Conservation (phyloP, 1,284 basidiomycete species). For the Leucoagaricus sp. region DNA sequence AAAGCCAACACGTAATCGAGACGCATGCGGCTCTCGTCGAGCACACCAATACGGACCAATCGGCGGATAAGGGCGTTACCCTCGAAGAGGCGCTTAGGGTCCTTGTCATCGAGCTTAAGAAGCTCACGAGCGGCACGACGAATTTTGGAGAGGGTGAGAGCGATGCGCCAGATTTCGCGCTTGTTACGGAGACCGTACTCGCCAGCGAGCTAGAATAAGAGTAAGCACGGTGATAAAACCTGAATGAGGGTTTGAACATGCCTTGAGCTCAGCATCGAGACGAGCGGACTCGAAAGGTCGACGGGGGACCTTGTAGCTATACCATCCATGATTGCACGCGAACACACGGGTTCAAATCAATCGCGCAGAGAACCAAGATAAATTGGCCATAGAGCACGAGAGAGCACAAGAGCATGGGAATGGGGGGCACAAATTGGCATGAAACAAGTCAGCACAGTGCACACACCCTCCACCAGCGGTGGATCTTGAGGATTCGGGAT, state of each 20-base stretch:
- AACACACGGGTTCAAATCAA: slow-evolving; percentile 53
- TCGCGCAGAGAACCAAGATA: slow-evolving; percentile 50
- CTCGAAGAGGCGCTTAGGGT: slow-evolving; percentile 99
- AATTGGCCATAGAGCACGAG: slow-evolving; percentile 5
- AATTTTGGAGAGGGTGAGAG: slow-evolving; percentile 98
- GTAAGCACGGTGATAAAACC: slow-evolving; percentile 5
- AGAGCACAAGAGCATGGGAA: slow-evolving; percentile 11
- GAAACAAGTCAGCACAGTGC: slow-evolving; percentile 38
- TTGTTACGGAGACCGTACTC: slow-evolving; percentile 99
- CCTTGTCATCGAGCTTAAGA: slow-evolving; percentile 99
- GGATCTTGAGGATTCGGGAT: slow-evolving; percentile 56
- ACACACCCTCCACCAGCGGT: slow-evolving; percentile 60
- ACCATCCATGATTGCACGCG: slow-evolving; percentile 40
- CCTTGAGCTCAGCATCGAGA: slow-evolving; percentile 99
- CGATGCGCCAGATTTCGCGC: slow-evolving; percentile 99
- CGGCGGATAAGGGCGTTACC: slow-evolving; percentile 99
- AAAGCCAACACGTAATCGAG: slow-evolving; percentile 99
- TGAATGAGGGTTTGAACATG: slow-evolving; percentile 34
- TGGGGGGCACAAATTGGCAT: slow-evolving; percentile 14
- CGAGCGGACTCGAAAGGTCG: slow-evolving; percentile 97
- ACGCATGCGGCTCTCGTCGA: slow-evolving; percentile 98
- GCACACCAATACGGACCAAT: slow-evolving; percentile 98
- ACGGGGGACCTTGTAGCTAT: slow-evolving; percentile 97
- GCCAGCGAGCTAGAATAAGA: slow-evolving; percentile 79
- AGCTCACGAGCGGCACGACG: slow-evolving; percentile 99